Evolutionary conservation across 2,329 filamentous ascomycete species (phyloP).

Genomic region (Fusarium nodosum): DNA sequence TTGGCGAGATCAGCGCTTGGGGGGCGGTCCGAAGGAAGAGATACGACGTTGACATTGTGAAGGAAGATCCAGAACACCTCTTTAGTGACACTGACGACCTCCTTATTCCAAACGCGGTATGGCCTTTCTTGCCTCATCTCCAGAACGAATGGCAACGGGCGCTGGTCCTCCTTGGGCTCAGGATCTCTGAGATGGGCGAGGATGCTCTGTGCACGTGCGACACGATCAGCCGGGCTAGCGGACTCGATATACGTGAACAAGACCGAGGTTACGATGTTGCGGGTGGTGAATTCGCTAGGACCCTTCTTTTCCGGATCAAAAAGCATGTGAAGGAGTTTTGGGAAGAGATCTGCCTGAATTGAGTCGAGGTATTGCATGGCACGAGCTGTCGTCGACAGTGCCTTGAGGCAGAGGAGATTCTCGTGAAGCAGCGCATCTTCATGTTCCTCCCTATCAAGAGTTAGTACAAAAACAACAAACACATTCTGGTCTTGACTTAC

Average conservation of each 20-base stretch:
- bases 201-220: constrained; percentile 78
- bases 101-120: constrained; percentile 94
- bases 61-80: constrained; percentile 99
- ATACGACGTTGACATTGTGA: constrained; percentile 90
- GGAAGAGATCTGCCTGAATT: constrained; percentile 86
- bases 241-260: constrained; percentile 89
- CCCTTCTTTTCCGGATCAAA: constrained; percentile 99
- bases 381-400: constrained; percentile 89
- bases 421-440: constrained; percentile 95
- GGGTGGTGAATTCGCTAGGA: constrained; percentile 94
- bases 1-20: constrained; percentile 51
- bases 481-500: constrained; percentile 63
- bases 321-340: constrained; percentile 86
- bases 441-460: constrained; percentile 81
- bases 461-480: constrained; percentile 15
- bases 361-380: constrained; percentile 85
- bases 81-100: constrained; percentile 92
- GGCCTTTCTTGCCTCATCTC: constrained; percentile 90
- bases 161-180: constrained; percentile 78
- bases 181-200: constrained; percentile 86
- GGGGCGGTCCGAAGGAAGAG: constrained; percentile 65
- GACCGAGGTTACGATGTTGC: constrained; percentile 88
- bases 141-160: constrained; percentile 86
- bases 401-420: constrained; percentile 92
- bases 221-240: constrained; percentile 71